These are phyloP conservation scores for Phytophthora crassamura DNA, from an alignment of 352 stramenopile genomes.

Conservation along the genomic window DNA sequence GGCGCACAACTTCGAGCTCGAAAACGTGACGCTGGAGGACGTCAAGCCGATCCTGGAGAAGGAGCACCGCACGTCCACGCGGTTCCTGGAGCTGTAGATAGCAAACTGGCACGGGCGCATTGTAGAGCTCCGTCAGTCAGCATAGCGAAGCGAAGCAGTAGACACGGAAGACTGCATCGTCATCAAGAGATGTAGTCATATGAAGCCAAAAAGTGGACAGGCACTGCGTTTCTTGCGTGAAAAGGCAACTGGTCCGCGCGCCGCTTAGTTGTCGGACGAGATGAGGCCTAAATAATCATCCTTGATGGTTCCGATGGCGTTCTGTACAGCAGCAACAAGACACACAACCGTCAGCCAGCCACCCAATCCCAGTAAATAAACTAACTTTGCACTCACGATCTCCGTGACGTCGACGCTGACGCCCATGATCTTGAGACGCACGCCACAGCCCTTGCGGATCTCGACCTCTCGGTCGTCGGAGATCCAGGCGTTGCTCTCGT, in stretches of 20 bases:
- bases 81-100: conserved; percentile 59
- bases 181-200: conserved; percentile 33
- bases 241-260: conserved; percentile 4
- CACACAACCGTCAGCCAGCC: conserved; percentile 10
- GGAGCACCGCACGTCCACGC: conserved; percentile 75
- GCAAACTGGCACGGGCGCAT: conserved; percentile 7
- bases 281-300: conserved; percentile 99
- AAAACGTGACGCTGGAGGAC: conserved; percentile 55
- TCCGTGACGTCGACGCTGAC: conserved; percentile 97
- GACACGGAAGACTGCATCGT: conserved; percentile 17
- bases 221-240: conserved; percentile 22
- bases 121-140: conserved; percentile 16
- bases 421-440: conserved; percentile 97
- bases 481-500: conserved; percentile 97
- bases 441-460: conserved; percentile 95
- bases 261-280: conserved; percentile 77
- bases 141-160: conserved; percentile 2
- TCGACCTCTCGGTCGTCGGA: conserved; percentile 97
- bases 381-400: conserved; percentile 60
- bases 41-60: conserved; percentile 55
- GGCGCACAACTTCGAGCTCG: conserved; percentile 62
- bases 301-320: conserved; percentile 98
- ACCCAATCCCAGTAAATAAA: conserved; percentile 9
- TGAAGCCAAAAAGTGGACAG: conserved; percentile 27
- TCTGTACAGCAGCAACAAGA: conserved; percentile 51